Base-by-base conservation (phyloP, 2,329 filamentous ascomycete species). In the Botryotinia calthae region DNA sequence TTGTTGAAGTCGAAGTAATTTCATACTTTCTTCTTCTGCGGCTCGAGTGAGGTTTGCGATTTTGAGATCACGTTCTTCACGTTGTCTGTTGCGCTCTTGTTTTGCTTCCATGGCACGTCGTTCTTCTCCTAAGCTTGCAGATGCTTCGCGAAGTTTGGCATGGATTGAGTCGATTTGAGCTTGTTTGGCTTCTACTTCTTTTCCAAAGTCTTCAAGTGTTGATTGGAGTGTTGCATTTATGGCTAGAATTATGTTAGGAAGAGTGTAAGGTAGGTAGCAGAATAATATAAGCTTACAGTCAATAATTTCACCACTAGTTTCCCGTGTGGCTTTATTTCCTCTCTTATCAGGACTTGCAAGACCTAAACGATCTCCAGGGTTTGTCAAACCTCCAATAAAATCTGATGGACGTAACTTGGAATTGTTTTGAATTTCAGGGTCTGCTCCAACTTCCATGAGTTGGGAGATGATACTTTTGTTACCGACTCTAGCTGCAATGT, bases 401-500 rank as follows among this genome's bases (percentile, higher is more conserved):
- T 98, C 96, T n/a, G 94, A 86, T 1, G 96, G 95, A 56, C 93
- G 88, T 20, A 98, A 86, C 31, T 95, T 95, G 62, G 95, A 95
- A 66, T 94, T 90, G 79, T 99, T 99, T 9, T 94, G 88, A 79
- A 98, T 95, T 70, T 91, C 90, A n/a, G 94, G 92, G 81, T 98
- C 94, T 1, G 96, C 96, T 72, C 95, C 94, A 61, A 99, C 95
- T 82, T 99, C 96, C 18, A 98, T 86, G 46, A 99, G 86, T 81
- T 99, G 96, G n/a, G 94, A 95, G 73, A 98, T 97, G 78, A 99
- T 97, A 78, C 94, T 97, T 72, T 92, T 88, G 81, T 97, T 98
- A 34, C 94, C 94, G 77, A 98, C 97, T 74, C 96, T 88, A 2
- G 96, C 95, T 2, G 95, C 96, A 75, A 98, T 91, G 77, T 98